Base-by-base conservation (phyloP, 169 alveolate species). In the Plasmodium billcollinsi region DNA sequence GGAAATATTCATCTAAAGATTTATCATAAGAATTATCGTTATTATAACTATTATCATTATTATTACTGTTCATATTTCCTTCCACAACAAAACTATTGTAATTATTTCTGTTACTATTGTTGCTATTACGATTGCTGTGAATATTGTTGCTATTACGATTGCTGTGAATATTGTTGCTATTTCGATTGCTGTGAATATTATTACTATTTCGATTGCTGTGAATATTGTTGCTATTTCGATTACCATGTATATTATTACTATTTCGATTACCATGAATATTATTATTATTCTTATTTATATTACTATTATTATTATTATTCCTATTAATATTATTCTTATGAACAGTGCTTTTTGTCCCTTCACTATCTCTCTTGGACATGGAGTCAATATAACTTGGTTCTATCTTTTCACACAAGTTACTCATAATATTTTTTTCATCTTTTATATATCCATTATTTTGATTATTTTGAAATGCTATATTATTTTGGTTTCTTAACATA, bases 1-100 rank as follows among this genome's bases (percentile, higher is more conserved):
- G 71, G 45, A 62, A 63, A 75, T 75, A 75, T 15, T 45, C 89
- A 9, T 45, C 89, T 59, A 72, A 72, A 29, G 18, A 56, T 56
- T 12, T 39, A 39, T 39, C 47, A 39, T 39, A 39, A 5, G 9
- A 5, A 39, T 39, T 39, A 39, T 39, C 47, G 5, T 39, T 39
- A 39, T 39, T 39, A 39, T 33, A 0, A 33, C 5, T 33, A 0
- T 33, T 33, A 33, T 33, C 45, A 33, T 33, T 33, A 33, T 56
- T 21, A 6, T n/a, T 56, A 56, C 65, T 56, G 20, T 56, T 56
- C 47, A 39, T 6, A 56, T 56, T 14, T 56, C 21, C 33, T 18
- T 29, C 8, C n/a, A 56, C 21, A 56, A 56, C 65, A 56, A 0
- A 39, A 7, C 47, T 39, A 39, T 39, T 39, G 47, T 39, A 39